Evolutionary conservation across 2,329 filamentous ascomycete species (phyloP).

Genomic region (Alternaria hordeiaustralica): DNA sequence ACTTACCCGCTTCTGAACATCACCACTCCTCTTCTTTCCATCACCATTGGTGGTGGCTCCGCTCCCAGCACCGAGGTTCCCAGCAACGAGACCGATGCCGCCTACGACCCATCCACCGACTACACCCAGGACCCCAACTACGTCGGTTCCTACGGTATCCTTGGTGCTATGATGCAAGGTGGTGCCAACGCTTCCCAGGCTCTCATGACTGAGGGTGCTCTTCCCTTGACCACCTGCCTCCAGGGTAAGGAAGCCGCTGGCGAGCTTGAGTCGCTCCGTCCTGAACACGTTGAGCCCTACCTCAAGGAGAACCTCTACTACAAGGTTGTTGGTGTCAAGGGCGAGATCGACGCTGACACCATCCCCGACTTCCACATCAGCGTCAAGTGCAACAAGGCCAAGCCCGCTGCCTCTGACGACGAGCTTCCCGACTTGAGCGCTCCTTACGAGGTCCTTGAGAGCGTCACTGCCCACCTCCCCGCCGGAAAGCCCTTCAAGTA

Average conservation of each 20-base stretch:
- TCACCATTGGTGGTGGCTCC: constrained; percentile 1
- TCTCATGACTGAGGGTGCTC: constrained; percentile 39
- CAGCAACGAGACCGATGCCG: constrained; percentile 28
- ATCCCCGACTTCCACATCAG: constrained; percentile 44
- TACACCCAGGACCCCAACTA: constrained; percentile 40
- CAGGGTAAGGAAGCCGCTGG: constrained; percentile 41
- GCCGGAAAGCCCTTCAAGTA: constrained; percentile 41
- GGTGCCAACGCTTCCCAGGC: constrained; percentile 31
- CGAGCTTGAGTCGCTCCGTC: constrained; percentile 39
- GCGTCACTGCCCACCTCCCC: constrained; percentile 36
- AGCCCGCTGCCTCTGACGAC: constrained; percentile 29
- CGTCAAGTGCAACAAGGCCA: constrained; percentile 40
- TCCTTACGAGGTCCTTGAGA: constrained; percentile 34
- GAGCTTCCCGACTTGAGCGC: constrained; percentile 40
- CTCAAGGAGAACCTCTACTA: constrained; percentile 46
- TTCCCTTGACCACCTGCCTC: constrained; percentile 45
- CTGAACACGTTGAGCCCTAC: constrained; percentile 43
- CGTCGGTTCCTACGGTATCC: constrained; percentile 43
- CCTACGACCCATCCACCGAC: constrained; percentile 35
- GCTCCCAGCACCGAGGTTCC: constrained; percentile 18
- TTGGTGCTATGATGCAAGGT: constrained; percentile 36
- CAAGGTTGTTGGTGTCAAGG: constrained; percentile 41
- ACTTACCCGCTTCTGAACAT: constrained; percentile 27
- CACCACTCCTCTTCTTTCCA: constrained; percentile 11
- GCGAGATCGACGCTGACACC: constrained; percentile 36